Percentiles rank a stretch among this genome's conserved stretches.
phyloP scores from a whole-genome alignment of 2,329 filamentous ascomycete genomes.

The Aureobasidium sp. region DNA sequence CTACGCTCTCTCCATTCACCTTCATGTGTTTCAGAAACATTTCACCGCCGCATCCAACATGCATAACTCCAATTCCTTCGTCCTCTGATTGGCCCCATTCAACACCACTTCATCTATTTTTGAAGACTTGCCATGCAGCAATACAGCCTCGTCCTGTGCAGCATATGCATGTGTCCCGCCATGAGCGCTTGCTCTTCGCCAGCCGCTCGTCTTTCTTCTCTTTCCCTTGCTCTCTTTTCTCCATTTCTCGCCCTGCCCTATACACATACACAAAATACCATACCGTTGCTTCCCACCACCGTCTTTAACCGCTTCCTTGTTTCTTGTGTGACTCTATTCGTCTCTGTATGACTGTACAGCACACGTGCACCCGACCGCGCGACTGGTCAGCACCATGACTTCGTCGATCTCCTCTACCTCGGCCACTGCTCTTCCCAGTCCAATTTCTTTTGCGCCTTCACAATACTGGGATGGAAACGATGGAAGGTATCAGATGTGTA shows the following conservation, averaged over 20 bases:
- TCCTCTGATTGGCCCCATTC: background rate
- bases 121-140: background rate
- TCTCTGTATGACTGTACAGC: background rate
- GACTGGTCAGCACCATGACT: slow-evolving; percentile 2
- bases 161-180: background rate
- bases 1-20: background rate
- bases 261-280: background rate
- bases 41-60: background rate
- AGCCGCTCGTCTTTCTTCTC: background rate
- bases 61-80: slow-evolving; percentile 10
- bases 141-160: background rate
- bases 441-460: slow-evolving; percentile 4
- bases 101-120: slow-evolving; percentile 7
- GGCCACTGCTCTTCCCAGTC: background rate
- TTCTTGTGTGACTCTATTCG: background rate
- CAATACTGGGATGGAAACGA: slow-evolving; percentile 18
- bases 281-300: background rate
- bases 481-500: slow-evolving; percentile 10
- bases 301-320: too few relatives aligned
- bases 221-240: background rate
- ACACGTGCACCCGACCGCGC: background rate
- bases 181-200: background rate
- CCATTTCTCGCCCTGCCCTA: background rate
- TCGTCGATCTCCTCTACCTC: background rate
- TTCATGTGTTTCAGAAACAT: slow-evolving; percentile 4